Base-by-base conservation (phyloP, 306 rosid genomes). In the Acacia crassicarpa region DNA sequence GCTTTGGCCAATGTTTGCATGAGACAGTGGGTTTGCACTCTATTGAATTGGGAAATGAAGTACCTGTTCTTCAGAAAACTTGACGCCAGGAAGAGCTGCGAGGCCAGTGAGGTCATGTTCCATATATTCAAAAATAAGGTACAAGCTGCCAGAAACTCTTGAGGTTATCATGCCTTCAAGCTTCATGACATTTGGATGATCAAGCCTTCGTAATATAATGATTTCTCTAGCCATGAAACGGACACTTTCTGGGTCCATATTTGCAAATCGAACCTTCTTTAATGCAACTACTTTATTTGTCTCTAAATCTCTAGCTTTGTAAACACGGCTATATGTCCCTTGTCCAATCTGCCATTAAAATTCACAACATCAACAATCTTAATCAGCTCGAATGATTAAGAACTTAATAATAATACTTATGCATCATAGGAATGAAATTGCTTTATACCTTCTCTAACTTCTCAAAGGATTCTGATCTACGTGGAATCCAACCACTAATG, bases 161-260 rank as follows among this genome's bases (percentile, higher is more conserved):
- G 98, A 94, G 61, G 98, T 90, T 48, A 94, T 94, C 65, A 92
- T 87, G 74, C 98, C 94, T 91, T 92, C 91, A 75, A 94, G 98
- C 85, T 92, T 94, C 97, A 94, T 92, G 78, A 94, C 89, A 88
- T 94, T 94, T 51, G 97, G 98, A 89, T 94, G 98, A 85, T 94
- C 90, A 82, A 94, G 92, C 87, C 91, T 90, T 38, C 97, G 89
- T 27, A 88, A 67, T 45, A 94, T 82, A 46, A 94, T 72, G 73
- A 94, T 89, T 82, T 94, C 98, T 78, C 98, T 87, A 0, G 97
- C 92, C 98, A 94, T 94, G 78, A 94, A 94, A 10, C 95, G 91
- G 53, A 94, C 97, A 85, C 98, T 94, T 86, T 92, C 97, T 0
- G 94, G 97, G 75, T 94, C 98, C 92, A 92, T 89, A 72, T 87